A percentile compares a stretch with the other conserved stretches of the same genome.
These are phyloP conservation scores for Spencermartinsiella ligniputridi DNA, from an alignment of 1,139 yeast genomes.

Conservation along the genomic window DNA sequence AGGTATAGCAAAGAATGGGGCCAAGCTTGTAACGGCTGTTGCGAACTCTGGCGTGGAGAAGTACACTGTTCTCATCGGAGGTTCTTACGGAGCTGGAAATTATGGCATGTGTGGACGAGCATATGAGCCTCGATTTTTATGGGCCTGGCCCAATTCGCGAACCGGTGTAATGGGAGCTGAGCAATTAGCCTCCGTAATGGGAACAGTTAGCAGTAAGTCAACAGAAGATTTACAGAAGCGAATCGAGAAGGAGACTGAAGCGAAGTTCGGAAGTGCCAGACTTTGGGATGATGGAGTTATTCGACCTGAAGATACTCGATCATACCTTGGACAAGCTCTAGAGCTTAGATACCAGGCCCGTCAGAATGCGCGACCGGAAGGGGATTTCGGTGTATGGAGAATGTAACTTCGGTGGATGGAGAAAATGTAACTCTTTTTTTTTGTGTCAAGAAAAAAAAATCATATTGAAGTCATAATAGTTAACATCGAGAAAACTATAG, in stretches of 20 bases:
- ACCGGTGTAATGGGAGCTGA: conserved; percentile 38
- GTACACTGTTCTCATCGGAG: conserved; percentile 34
- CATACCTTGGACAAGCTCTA: conserved; percentile 32
- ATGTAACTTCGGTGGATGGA: conserved; percentile 27
- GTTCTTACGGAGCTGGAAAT: conserved; percentile 36
- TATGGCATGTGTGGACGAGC: conserved; percentile 38
- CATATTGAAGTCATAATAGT: too few relatives aligned
- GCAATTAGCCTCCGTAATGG: conserved; percentile 35
- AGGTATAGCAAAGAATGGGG: conserved; percentile 37
- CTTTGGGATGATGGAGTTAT: conserved; percentile 37
- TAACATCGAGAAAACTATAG: conserved; percentile 1
- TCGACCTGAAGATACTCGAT: conserved; percentile 32
- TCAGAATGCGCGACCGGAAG: conserved; percentile 15
- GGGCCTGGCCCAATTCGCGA: conserved; percentile 36
- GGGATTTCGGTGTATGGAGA: conserved; percentile 33
- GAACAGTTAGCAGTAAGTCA: conserved; percentile 27
- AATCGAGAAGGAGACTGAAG: conserved; percentile 32
- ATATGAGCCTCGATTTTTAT: conserved; percentile 34
- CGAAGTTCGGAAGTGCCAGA: conserved; percentile 31
- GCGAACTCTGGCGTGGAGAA: conserved; percentile 35
- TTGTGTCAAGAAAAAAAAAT: too few relatives aligned
- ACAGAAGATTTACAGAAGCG: conserved; percentile 26
- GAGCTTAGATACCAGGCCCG: conserved; percentile 26
- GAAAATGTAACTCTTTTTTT: too few relatives aligned
- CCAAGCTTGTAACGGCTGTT: conserved; percentile 35